phyloP scores from a whole-genome alignment of 2,329 filamentous ascomycete species.

The Phoma herbarum region DNA sequence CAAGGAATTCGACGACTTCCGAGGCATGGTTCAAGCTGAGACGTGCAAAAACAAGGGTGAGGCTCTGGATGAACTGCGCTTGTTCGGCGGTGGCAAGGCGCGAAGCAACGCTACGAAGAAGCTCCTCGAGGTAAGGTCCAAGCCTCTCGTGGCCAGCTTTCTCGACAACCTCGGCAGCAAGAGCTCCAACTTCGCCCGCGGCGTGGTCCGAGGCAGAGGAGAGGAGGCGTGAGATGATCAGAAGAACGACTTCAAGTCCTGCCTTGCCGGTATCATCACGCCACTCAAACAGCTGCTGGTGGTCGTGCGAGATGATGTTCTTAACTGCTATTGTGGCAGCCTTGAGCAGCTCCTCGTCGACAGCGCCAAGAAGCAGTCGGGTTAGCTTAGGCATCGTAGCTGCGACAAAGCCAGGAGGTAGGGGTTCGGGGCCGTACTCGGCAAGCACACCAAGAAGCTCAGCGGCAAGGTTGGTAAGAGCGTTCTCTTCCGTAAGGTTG shows the following conservation, averaged over 20 bases:
- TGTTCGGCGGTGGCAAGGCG: conserved; percentile 83
- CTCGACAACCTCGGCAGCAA: conserved; percentile 94
- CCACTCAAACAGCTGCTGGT: conserved; percentile 89
- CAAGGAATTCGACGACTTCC: conserved; percentile 92
- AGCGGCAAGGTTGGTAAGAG: conserved; percentile 84
- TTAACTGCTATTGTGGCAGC: conserved; percentile 87
- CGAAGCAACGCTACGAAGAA: conserved; percentile 87
- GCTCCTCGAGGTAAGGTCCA: conserved; percentile 86
- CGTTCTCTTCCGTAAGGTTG: conserved; percentile 82
- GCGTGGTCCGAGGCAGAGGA: conserved; percentile 85
- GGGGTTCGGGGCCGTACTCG: conserved; percentile 82
- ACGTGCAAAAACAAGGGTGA: conserved; percentile 94
- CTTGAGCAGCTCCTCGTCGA: conserved; percentile 87
- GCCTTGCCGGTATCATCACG: conserved; percentile 78
- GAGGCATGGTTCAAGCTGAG: conserved; percentile 83
- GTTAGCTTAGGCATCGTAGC: conserved; percentile 88
- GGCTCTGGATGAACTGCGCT: conserved; percentile 90
- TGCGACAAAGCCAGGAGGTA: conserved; percentile 85
- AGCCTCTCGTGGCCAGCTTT: conserved; percentile 91
- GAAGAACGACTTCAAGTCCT: conserved; percentile 86
- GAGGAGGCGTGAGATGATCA: conserved; percentile 91
- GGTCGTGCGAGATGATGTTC: conserved; percentile 88
- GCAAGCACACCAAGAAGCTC: conserved; percentile 84
- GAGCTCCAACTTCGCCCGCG: conserved; percentile 92
- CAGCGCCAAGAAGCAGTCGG: conserved; percentile 79